These are phyloP conservation scores for Boletus rufocinnamomeus DNA, from an alignment of 768 basidiomycete genomes.

Conservation along the genomic window DNA sequence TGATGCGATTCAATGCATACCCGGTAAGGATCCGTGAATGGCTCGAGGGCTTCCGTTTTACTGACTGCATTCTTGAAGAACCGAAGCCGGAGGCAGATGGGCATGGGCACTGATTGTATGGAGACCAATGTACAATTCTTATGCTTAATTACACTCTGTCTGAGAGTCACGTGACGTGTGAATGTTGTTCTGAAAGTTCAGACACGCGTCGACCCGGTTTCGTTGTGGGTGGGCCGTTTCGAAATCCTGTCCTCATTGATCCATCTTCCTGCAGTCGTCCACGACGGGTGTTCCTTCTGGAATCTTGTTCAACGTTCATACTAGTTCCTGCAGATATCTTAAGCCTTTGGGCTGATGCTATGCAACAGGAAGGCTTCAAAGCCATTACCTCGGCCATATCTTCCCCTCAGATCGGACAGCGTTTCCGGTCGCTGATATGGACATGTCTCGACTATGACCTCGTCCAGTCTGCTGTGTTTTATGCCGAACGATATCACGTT, in stretches of 20 bases:
- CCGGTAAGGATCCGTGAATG: conserved; percentile 54
- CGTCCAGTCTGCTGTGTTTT: conserved; percentile 79
- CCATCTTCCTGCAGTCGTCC: conserved; percentile 5
- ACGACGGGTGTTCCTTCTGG: conserved; percentile 15
- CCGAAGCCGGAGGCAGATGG: conserved; percentile 69
- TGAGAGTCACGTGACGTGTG: conserved; percentile 33
- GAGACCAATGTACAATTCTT: conserved; percentile 14
- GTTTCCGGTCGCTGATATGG: conserved; percentile 77
- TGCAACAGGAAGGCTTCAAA: conserved; percentile 56
- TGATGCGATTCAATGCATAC: conserved; percentile 90
- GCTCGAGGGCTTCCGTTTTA: conserved; percentile 13
- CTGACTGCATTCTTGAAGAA: conserved; percentile 46
- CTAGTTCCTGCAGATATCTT: conserved; percentile 23
- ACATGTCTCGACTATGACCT: conserved; percentile 82
- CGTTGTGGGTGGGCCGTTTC: conserved; percentile 18
- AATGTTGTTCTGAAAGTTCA: conserved; percentile 19
- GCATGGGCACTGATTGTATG: conserved; percentile 62
- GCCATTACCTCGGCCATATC: conserved; percentile 41
- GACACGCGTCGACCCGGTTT: conserved; percentile 24
- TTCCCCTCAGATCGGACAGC: conserved; percentile 61
- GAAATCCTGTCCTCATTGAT: conserved; percentile 22
- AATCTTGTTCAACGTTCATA: conserved; percentile 17
- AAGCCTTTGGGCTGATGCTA: conserved; percentile 41
- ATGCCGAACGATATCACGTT: conserved; percentile 81
- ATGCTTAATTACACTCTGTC: conserved; percentile 7